Percentiles rank a stretch among this genome's conserved stretches.
Evolutionary conservation across 345 rosid genomes (phyloP).

Genomic region (Punica granatum): DNA sequence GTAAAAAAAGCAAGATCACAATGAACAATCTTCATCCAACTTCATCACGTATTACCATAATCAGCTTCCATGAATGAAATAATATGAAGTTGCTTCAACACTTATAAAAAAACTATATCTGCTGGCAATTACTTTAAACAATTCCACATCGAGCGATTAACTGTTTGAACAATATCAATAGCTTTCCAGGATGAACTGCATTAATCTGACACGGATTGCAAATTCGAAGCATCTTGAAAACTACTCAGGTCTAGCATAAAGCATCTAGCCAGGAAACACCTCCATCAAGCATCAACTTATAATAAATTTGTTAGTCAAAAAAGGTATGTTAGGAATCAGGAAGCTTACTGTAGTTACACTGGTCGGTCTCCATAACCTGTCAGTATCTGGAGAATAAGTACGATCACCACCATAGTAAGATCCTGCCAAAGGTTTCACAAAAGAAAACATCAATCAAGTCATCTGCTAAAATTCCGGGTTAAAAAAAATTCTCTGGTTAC

Average conservation of each 20-base stretch:
- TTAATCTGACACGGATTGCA: not conserved
- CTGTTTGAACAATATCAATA: not conserved
- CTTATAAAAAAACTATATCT: not conserved
- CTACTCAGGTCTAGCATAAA: not conserved
- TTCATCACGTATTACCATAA: not conserved
- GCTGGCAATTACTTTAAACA: not conserved
- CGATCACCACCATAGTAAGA: not conserved
- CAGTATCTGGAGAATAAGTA: conserved; percentile 2
- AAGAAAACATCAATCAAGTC: not conserved
- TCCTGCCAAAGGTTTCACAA: conserved; percentile 2
- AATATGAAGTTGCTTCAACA: not conserved
- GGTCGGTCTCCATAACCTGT: not conserved
- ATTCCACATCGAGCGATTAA: not conserved
- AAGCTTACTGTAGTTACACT: conserved; percentile 2
- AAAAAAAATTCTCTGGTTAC: not conserved
- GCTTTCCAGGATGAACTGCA: not conserved
- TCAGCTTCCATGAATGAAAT: too few species aligned
- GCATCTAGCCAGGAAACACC: not conserved
- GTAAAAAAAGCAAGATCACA: not conserved
- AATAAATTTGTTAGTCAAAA: not conserved
- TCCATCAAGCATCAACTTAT: not conserved
- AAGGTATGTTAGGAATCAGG: too few species aligned
- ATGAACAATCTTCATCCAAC: not conserved
- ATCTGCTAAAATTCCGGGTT: not conserved
- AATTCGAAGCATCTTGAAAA: not conserved